Conservation (phyloP, 129 eudicot genomes). For the Escallonia rubra region DNA sequence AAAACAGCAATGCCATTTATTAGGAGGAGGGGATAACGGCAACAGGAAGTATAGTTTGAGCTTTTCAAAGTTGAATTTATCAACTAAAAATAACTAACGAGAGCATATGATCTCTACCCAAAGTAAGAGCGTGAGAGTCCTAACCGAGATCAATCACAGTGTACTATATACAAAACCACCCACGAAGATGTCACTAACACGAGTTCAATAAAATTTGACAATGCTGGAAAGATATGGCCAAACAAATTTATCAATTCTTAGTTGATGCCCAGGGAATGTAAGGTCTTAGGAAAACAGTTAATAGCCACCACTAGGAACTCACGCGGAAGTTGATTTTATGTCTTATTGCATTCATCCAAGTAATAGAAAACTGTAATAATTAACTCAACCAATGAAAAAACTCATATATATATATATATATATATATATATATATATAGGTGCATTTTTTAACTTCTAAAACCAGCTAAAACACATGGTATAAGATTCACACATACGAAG, state of each 20-base stretch:
- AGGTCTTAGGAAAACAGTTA: no score
- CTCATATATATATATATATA: neutral
- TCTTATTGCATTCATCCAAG: no score
- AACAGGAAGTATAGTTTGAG: no score
- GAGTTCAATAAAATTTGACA: neutral
- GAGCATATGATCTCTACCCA: neutral
- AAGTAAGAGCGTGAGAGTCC: neutral
- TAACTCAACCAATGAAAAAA: neutral
- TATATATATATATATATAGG: no score
- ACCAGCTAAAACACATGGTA: neutral
- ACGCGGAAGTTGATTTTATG: no score
- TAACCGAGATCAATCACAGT: neutral
- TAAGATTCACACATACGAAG: neutral
- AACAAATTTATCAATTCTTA: no score
- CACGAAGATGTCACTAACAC: neutral
- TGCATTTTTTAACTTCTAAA: neutral
- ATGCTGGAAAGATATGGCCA: neutral
- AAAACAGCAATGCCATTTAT: constrained; percentile 4
- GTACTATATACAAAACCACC: neutral
- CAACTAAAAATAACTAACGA: neutral
- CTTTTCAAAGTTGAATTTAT: neutral
- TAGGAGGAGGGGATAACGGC: neutral
- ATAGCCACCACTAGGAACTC: no score
- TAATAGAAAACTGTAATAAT: no score
- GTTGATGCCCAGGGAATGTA: no score